phyloP scores from a whole-genome alignment of 2,329 filamentous ascomycete genomes.

The Cryphonectria carpinicola region DNA sequence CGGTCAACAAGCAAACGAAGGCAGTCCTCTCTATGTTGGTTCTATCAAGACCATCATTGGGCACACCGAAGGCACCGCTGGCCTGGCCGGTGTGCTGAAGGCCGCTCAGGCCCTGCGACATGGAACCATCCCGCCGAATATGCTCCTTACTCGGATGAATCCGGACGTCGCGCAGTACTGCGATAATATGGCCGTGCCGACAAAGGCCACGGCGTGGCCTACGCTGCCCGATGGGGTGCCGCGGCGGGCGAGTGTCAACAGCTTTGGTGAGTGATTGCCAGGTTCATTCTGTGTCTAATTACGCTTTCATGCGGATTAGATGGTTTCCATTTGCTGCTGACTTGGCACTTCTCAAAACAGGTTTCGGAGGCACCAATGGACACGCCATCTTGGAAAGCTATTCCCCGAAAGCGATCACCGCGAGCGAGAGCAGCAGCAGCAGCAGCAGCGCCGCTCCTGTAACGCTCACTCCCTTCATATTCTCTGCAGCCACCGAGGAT shows the following conservation, averaged over 20 bases:
- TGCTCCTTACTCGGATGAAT: slow-evolving; percentile 38
- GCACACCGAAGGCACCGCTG: slow-evolving; percentile 32
- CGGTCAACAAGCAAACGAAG: background rate
- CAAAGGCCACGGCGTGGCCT: slow-evolving; percentile 32
- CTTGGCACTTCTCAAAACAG: background rate
- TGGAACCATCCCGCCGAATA: slow-evolving; percentile 38
- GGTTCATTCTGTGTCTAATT: too few relatives aligned
- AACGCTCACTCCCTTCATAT: slow-evolving; percentile 31
- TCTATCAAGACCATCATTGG: slow-evolving; percentile 35
- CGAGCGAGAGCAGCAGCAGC: background rate
- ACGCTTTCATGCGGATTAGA: too few relatives aligned
- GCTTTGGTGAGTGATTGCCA: slow-evolving; percentile 36
- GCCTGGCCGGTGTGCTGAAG: slow-evolving; percentile 43
- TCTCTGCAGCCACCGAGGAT: slow-evolving; percentile 37
- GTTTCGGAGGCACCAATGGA: slow-evolving; percentile 40
- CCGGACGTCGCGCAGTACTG: slow-evolving; percentile 31
- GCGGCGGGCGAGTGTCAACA: slow-evolving; percentile 39
- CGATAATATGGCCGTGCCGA: slow-evolving; percentile 38
- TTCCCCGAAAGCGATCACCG: background rate
- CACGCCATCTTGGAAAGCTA: slow-evolving; percentile 37
- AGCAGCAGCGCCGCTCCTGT: background rate
- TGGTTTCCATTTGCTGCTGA: background rate
- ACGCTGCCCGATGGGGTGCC: slow-evolving; percentile 29
- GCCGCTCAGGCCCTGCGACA: slow-evolving; percentile 38
- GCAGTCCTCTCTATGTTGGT: slow-evolving; percentile 27